Conservation (phyloP, 202 grass and related monocot species). For the Bolboschoenoplectus hybrid region DNA sequence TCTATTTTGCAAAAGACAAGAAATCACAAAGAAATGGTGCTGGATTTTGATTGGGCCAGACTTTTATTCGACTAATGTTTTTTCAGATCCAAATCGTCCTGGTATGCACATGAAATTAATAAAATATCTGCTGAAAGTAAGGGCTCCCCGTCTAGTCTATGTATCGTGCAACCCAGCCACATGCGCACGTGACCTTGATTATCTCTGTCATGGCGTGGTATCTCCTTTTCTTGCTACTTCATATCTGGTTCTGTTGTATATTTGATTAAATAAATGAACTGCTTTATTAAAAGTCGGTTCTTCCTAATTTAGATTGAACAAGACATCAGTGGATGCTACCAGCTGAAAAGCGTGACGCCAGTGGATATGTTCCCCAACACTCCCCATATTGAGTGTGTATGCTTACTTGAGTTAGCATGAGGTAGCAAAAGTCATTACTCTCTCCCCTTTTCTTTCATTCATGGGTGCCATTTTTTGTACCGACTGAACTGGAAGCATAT, state of each 20-base stretch:
- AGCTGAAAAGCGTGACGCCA: conserved; percentile 68
- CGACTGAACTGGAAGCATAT: not conserved
- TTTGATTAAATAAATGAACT: conserved; percentile 35
- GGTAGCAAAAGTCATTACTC: not conserved
- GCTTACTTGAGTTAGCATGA: conserved; percentile 70
- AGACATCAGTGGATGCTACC: conserved; percentile 70
- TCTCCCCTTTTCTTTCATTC: not conserved
- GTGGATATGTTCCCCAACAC: conserved; percentile 97
- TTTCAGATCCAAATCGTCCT: conserved; percentile 90
- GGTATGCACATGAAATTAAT: conserved; percentile 98
- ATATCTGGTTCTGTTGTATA: conserved; percentile 31
- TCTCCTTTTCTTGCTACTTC: conserved; percentile 21
- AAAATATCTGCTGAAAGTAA: conserved; percentile 85
- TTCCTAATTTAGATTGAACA: conserved; percentile 50
- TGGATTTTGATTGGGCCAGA: conserved; percentile 18
- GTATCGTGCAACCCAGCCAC: conserved; percentile 93
- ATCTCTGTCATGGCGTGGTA: conserved; percentile 94
- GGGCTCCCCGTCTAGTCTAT: conserved; percentile 76
- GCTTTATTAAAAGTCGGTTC: conserved; percentile 4
- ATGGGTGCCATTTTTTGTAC: not conserved
- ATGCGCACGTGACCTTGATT: conserved; percentile 85
- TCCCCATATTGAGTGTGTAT: conserved; percentile 92
- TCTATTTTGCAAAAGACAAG: not conserved
- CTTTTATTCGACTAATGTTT: conserved; percentile 38
- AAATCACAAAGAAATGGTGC: not conserved